Conservation (phyloP, 805 yeast genomes). For the Yueomyces sp. region DNA sequence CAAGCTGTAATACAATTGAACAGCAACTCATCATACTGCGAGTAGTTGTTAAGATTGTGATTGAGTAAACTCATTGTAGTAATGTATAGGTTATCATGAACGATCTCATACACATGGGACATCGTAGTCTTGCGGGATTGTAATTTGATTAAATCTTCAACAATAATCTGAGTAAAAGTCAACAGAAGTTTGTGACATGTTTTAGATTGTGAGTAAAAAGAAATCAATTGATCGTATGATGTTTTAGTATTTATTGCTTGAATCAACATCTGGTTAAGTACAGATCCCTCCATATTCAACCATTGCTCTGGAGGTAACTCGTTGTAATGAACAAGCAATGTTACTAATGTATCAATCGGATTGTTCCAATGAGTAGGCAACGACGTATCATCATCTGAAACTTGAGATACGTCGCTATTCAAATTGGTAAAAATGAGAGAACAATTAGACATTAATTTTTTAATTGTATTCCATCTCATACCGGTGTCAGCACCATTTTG, state of each 20-base stretch:
- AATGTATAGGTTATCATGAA: conserved; percentile 22
- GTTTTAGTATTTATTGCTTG: conserved; percentile 8
- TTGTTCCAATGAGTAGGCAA: conserved; percentile 16
- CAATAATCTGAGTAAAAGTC: conserved; percentile 20
- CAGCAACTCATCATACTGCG: conserved; percentile 6
- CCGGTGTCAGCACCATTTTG: conserved; percentile 1
- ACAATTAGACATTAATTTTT: conserved; percentile 24
- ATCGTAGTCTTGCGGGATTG: conserved; percentile 17
- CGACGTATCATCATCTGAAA: conserved; percentile 1
- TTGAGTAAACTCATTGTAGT: conserved; percentile 21
- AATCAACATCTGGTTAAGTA: conserved; percentile 4
- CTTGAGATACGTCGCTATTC: conserved; percentile 8
- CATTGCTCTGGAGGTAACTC: conserved; percentile 5
- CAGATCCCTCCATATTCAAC: conserved; percentile 5
- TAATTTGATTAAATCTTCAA: conserved; percentile 22
- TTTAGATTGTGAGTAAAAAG: conserved; percentile 11
- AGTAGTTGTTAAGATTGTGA: conserved; percentile 9
- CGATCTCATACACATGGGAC: conserved; percentile 17
- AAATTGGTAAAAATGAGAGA: conserved; percentile 19
- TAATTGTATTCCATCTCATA: conserved; percentile 5
- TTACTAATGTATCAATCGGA: conserved; percentile 20
- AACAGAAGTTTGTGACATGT: conserved; percentile 14
- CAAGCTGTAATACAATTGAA: conserved; percentile 19
- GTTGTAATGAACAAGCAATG: conserved; percentile 6
- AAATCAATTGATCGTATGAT: conserved; percentile 14